Evolutionary conservation across 2,329 filamentous ascomycete genomes (phyloP).

Genomic region (Penicillium sp.): DNA sequence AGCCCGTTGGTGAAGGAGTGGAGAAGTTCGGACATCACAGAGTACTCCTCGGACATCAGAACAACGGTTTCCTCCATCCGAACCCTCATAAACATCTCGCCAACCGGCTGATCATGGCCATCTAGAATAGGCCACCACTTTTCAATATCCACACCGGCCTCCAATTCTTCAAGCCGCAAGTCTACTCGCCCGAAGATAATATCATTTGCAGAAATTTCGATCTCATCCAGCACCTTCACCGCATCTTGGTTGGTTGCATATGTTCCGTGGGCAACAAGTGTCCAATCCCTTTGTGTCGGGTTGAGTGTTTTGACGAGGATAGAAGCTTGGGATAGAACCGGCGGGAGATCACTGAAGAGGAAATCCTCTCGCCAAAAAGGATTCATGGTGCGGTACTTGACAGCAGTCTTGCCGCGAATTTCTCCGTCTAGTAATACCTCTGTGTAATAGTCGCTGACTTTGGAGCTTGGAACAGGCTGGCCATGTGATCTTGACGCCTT

Average conservation of each 20-base stretch:
- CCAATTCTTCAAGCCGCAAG: conserved; percentile 74
- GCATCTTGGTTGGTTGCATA: conserved; percentile 46
- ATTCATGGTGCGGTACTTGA: conserved; percentile 46
- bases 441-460: conserved; percentile 47
- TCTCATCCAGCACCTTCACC: conserved; percentile 43
- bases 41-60: conserved; percentile 80
- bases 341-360: conserved; percentile 47
- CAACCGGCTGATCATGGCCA: conserved; percentile 70
- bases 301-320: conserved; percentile 49
- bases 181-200: conserved; percentile 63
- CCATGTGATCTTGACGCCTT: conserved; percentile 36
- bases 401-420: conserved; percentile 49
- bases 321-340: conserved; percentile 48
- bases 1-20: conserved; percentile 81
- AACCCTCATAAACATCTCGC: conserved; percentile 80
- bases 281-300: conserved; percentile 51
- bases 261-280: conserved; percentile 46
- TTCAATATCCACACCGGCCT: conserved; percentile 74
- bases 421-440: conserved; percentile 52
- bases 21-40: conserved; percentile 75
- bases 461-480: conserved; percentile 26
- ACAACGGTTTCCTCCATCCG: conserved; percentile 87
- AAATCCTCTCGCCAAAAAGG: conserved; percentile 54
- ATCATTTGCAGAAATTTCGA: conserved; percentile 50
- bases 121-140: conserved; percentile 85